Percentiles rank a stretch among this genome's conserved stretches.
Conservation (phyloP, 2,329 filamentous ascomycete species). For the Arthrobotrys sinensis region DNA sequence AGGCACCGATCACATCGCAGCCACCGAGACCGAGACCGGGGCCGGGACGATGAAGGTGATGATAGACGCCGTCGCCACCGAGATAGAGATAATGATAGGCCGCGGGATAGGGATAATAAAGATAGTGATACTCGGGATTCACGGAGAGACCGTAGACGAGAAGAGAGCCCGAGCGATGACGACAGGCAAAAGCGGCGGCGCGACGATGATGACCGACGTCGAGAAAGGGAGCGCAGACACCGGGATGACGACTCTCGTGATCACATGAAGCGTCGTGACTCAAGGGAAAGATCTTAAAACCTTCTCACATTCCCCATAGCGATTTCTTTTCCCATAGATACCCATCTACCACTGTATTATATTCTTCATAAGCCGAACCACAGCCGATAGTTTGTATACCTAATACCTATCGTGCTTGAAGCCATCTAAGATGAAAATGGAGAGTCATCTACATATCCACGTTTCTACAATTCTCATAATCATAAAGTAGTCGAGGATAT, state of each 20-base stretch:
- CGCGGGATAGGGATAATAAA: constrained; percentile 24
- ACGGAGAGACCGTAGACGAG: constrained; percentile 18
- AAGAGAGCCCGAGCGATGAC: constrained; percentile 22
- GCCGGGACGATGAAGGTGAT: constrained; percentile 62
- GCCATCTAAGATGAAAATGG: no score
- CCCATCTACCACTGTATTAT: constrained; percentile 26
- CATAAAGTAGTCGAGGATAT: constrained; percentile 14
- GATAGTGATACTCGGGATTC: constrained; percentile 6
- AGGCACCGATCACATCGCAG: constrained; percentile 57
- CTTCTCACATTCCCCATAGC: neutral
- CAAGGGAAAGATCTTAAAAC: constrained; percentile 29
- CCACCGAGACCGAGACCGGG: constrained; percentile 44
- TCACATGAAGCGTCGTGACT: constrained; percentile 30
- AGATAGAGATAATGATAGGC: constrained; percentile 58
- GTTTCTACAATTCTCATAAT: neutral
- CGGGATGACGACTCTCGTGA: constrained; percentile 40
- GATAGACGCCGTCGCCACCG: constrained; percentile 64
- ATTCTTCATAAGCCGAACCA: neutral
- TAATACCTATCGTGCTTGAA: neutral
- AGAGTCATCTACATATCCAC: neutral
- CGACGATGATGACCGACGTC: constrained; percentile 42
- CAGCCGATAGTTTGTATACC: neutral
- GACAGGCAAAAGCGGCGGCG: constrained; percentile 23
- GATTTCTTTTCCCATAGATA: constrained; percentile 9
- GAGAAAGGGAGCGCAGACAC: constrained; percentile 23